Evolutionary conservation across 2,329 filamentous ascomycete genomes (phyloP).

Genomic region (Cladosporium oxysporum): DNA sequence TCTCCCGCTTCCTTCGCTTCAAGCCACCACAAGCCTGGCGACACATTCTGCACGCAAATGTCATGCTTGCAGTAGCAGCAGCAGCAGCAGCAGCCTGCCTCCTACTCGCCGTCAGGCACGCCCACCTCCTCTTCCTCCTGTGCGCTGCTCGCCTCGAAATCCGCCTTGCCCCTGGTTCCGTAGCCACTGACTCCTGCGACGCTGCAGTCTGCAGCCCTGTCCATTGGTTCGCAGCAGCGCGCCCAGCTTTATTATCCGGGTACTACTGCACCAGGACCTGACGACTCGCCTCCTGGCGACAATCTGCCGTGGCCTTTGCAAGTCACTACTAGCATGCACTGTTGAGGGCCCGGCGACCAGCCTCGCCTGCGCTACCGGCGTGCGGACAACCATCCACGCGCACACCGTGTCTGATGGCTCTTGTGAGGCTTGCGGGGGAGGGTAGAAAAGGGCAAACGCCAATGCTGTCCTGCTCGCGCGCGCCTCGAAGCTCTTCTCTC

Average conservation of each 20-base stretch:
- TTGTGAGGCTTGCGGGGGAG: background rate
- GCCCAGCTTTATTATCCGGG: background rate
- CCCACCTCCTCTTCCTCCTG: background rate
- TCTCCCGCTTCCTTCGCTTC: constrained; percentile 12
- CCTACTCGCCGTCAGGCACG: background rate
- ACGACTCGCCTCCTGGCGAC: background rate
- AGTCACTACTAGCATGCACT: constrained; percentile 1
- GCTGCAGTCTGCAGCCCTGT: background rate
- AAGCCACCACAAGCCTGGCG: background rate
- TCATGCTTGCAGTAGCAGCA: constrained; percentile 1
- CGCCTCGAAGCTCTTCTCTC: too few species aligned
- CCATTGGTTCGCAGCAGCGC: background rate
- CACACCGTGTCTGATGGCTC: background rate
- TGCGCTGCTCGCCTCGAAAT: background rate
- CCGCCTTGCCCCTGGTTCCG: background rate
- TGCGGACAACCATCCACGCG: constrained; percentile 11
- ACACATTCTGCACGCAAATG: constrained; percentile 12
- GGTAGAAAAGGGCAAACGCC: background rate
- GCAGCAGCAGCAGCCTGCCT: background rate
- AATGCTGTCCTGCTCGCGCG: background rate
- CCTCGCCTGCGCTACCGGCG: constrained; percentile 9
- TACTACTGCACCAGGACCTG: background rate
- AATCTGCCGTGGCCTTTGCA: constrained; percentile 1
- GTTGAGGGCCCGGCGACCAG: constrained; percentile 12
- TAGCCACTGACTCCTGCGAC: background rate